Base-by-base conservation (phyloP, 345 rosid genomes). In the Syzygium oleosum region DNA sequence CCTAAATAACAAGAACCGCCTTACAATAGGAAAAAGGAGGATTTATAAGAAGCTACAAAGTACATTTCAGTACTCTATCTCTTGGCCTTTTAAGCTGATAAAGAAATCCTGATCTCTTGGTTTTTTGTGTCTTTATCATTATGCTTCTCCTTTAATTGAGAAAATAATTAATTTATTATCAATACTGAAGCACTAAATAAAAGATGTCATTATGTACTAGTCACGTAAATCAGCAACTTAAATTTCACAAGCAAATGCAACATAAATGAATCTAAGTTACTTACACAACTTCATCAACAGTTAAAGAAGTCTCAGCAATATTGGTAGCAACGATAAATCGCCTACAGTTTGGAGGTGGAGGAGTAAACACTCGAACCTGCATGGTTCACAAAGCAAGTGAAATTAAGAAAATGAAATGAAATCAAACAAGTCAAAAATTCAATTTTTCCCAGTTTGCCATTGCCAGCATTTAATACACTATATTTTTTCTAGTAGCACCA, bases 251-350 rank as follows among this genome's bases (percentile, higher is more conserved):
- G 51, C 43, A 41, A 61, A 63, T 84, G 59, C 85, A 84, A 46
- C 59, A 9, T 14, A 84, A 54, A 84, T 29, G 41, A 84, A 84
- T 84, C 2, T 34, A 52, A 86, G 52, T 53, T 87, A 84, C 99
- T 96, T 98, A 98, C 99, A 96, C 99, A 88, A 98, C 98, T 29
- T 99, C 99, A 87, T 98, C 99, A 88, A 98, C 99, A 49, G 99
- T 98, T 88, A 98, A 93, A 87, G 99, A 98, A 92, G 99, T 98
- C 91, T 98, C 99, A 78, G 98, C 99, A 89, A 98, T 96, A 89
- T 98, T 98, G 86, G 99, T 98, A 85, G 99, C 92, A 92, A 98
- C 97, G 58, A 96, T 95, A 90, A 98, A 96, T 84, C 97, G 94
- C 91, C 99, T 91, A 90, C 99, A 98, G 91, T 96, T 93, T 88